These are phyloP conservation scores for Symbiodinium natans DNA, from an alignment of 73 alveolate genomes.

Conservation along the genomic window DNA sequence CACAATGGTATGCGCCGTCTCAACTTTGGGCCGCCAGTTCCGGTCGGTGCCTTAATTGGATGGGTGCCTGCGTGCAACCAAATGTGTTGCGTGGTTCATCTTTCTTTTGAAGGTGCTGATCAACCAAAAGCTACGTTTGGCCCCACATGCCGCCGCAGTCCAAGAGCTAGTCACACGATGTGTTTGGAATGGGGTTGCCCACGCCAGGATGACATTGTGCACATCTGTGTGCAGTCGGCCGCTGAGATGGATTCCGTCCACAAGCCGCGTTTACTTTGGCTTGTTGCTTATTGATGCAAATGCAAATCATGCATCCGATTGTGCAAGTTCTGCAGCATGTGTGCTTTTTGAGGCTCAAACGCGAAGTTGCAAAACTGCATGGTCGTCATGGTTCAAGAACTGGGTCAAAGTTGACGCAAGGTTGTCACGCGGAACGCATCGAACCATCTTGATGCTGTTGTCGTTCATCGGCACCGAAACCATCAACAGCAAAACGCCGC, in stretches of 20 bases:
- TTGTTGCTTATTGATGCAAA: neutral
- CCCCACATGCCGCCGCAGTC: constrained; percentile 25
- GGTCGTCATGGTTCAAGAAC: too few relatives aligned
- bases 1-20: neutral
- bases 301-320: neutral
- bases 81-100: neutral
- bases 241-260: constrained; percentile 23
- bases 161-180: too few relatives aligned
- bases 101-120: constrained; percentile 8
- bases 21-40: neutral
- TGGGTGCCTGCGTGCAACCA: neutral
- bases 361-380: neutral
- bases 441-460: neutral
- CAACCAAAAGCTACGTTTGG: constrained; percentile 3
- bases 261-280: neutral
- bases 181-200: neutral
- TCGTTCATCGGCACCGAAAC: neutral
- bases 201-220: constrained; percentile 21
- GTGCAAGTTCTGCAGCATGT: neutral
- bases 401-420: too few relatives aligned
- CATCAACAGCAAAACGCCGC: too few relatives aligned
- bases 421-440: neutral
- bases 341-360: neutral
- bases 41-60: neutral
- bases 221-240: neutral